Conservation (phyloP, 2,329 filamentous ascomycete genomes). For the Aspergillus pseudonomiae region DNA sequence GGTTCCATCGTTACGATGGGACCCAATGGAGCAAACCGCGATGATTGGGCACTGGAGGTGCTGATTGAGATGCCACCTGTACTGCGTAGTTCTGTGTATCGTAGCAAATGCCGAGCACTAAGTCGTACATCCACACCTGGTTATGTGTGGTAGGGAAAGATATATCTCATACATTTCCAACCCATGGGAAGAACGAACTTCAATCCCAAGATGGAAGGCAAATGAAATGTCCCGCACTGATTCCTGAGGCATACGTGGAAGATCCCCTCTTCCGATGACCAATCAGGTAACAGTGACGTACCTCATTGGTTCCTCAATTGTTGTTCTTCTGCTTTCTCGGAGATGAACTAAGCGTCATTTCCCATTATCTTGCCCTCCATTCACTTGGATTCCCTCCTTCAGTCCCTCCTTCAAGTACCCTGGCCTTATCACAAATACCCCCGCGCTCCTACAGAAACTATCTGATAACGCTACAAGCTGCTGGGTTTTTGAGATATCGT, state of each 20-base stretch:
- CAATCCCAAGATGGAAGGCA: not conserved
- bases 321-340: constrained; percentile 12
- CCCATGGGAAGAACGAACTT: not conserved
- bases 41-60: not conserved
- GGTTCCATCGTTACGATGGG: not conserved
- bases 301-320: constrained; percentile 10
- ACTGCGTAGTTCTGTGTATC: not conserved
- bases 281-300: constrained; percentile 46
- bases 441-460: not conserved
- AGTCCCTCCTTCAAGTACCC: not conserved
- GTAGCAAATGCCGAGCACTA: not conserved
- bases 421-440: not conserved
- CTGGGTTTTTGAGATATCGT: constrained; percentile 7
- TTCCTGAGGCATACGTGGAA: constrained; percentile 27
- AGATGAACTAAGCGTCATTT: constrained; percentile 1
- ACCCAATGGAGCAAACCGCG: not conserved
- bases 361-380: not conserved
- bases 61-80: not conserved
- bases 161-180: no score
- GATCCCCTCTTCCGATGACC: constrained; percentile 36
- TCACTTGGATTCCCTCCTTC: not conserved
- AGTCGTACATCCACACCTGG: not conserved
- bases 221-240: not conserved
- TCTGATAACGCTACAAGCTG: not conserved
- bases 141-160: not conserved